Evolutionary conservation across 768 basidiomycete genomes (phyloP).

Genomic region (Podaxis sp.): DNA sequence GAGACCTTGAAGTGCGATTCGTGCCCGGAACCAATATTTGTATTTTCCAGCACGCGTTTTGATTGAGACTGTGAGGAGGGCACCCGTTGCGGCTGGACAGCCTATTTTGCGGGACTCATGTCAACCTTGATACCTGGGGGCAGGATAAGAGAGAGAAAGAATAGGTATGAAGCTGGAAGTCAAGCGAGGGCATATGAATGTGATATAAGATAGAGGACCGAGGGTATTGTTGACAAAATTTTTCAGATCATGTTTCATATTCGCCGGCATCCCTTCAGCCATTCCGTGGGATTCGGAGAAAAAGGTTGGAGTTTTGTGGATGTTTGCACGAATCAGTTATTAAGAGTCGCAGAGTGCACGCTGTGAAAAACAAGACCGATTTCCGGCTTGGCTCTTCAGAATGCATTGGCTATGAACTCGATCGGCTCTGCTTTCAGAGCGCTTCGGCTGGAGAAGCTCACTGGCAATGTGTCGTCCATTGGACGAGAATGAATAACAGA

Average conservation of each 20-base stretch:
- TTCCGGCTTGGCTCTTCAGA: background rate
- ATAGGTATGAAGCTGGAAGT: background rate
- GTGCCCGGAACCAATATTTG: conserved; percentile 74
- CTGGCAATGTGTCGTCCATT: background rate
- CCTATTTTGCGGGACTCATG: conserved; percentile 37
- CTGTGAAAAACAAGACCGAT: background rate
- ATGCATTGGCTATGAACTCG: background rate
- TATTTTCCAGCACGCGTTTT: conserved; percentile 67
- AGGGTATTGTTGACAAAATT: conserved; percentile 56
- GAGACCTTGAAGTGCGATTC: conserved; percentile 72
- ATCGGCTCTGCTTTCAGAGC: background rate
- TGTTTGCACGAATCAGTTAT: background rate
- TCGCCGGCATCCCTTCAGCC: conserved; percentile 7
- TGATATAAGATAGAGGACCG: conserved; percentile 48
- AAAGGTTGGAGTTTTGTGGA: background rate
- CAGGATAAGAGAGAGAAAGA: background rate
- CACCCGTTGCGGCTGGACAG: conserved; percentile 56
- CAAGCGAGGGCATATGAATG: too few species aligned
- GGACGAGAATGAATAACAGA: too few species aligned
- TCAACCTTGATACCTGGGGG: too few species aligned
- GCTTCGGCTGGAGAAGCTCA: background rate
- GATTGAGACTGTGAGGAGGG: conserved; percentile 64
- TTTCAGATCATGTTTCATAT: conserved; percentile 42
- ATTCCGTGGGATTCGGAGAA: background rate
- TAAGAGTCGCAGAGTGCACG: background rate